phyloP scores from a whole-genome alignment of 306 rosid species.

The Dryas alaskensis region DNA sequence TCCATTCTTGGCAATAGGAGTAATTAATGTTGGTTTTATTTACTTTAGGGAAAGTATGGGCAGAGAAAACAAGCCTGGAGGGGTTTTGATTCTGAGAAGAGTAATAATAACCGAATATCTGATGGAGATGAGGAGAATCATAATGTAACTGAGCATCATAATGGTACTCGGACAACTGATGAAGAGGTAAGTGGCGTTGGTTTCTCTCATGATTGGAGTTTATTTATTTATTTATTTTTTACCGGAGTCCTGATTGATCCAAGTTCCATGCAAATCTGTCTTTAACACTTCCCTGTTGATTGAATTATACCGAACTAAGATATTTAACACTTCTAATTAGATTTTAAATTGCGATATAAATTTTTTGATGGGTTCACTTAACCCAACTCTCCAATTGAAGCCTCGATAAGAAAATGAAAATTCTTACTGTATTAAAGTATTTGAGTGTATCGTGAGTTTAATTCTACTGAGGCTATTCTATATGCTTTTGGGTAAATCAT shows the following conservation, averaged over 20 bases:
- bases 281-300: neutral
- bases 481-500: no score
- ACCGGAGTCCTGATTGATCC: no score
- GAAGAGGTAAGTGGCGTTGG: constrained; percentile 53
- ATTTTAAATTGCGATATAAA: no score
- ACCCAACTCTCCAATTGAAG: neutral
- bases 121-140: constrained; percentile 71
- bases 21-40: constrained; percentile 24
- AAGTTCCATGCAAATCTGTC: neutral
- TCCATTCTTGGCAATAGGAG: constrained; percentile 11
- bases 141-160: constrained; percentile 55
- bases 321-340: no score
- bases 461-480: neutral
- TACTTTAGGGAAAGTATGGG: constrained; percentile 59
- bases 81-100: constrained; percentile 64
- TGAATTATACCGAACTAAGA: neutral
- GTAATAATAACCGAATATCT: constrained; percentile 37
- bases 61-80: constrained; percentile 68
- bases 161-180: constrained; percentile 44
- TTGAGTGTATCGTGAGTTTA: neutral
- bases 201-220: neutral
- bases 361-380: no score
- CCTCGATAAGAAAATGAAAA: neutral
- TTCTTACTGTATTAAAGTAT: neutral
- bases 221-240: constrained; percentile 1